These are phyloP conservation scores for Mallotus japonicus DNA, from an alignment of 441 rosid species.

Conservation along the genomic window DNA sequence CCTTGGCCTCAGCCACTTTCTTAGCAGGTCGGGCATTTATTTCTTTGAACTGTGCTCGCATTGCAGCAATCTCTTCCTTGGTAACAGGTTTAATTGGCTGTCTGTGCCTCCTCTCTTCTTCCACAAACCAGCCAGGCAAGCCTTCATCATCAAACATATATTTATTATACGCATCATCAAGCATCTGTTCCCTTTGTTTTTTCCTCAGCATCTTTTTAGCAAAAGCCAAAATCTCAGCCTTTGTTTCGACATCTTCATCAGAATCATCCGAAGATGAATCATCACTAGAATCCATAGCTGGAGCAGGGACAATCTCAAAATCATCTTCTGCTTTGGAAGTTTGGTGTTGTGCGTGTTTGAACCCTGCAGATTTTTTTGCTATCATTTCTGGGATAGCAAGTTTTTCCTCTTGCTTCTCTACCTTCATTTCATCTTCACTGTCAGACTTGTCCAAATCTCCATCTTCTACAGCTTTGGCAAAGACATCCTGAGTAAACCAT, in stretches of 20 bases:
- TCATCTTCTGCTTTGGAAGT: constrained; percentile 47
- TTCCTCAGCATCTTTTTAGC: constrained; percentile 94
- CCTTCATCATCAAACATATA: constrained; percentile 75
- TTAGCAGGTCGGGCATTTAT: constrained; percentile 92
- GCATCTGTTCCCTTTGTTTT: constrained; percentile 73
- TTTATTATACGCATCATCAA: constrained; percentile 80
- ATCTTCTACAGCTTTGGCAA: constrained; percentile 74
- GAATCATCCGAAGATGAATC: constrained; percentile 78
- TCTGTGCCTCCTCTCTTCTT: constrained; percentile 79
- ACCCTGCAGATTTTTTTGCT: constrained; percentile 21
- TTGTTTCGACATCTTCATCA: constrained; percentile 56
- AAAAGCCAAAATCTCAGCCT: constrained; percentile 87
- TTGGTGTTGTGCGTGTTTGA: constrained; percentile 22
- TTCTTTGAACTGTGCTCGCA: constrained; percentile 86
- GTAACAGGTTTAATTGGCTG: constrained; percentile 75
- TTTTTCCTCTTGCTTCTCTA: constrained; percentile 30
- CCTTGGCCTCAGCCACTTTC: constrained; percentile 95
- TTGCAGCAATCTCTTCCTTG: constrained; percentile 80
- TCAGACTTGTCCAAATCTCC: constrained; percentile 64
- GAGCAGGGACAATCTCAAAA: constrained; percentile 84
- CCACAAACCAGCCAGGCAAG: constrained; percentile 82
- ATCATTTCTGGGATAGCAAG: constrained; percentile 26
- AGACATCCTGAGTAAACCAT: constrained; percentile 89
- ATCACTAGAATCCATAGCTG: constrained; percentile 65
- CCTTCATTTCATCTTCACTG: constrained; percentile 52